phyloP scores from a whole-genome alignment of 148 eudicot genomes.

The Rheum nobile region DNA sequence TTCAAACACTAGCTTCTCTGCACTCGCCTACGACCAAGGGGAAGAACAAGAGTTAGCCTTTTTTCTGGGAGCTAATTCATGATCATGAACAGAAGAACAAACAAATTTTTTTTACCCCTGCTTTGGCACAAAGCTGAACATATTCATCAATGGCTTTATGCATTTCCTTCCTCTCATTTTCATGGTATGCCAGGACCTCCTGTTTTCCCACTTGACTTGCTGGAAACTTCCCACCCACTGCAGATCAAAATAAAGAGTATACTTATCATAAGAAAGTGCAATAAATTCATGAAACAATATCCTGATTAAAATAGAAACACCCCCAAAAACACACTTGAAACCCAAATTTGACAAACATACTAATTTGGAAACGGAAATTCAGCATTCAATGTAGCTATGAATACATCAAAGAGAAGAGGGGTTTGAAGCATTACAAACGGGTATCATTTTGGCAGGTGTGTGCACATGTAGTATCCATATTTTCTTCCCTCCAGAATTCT shows the following conservation, averaged over 20 bases:
- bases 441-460: constrained; percentile 36
- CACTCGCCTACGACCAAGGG: constrained; percentile 26
- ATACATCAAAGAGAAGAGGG: not conserved
- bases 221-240: constrained; percentile 36
- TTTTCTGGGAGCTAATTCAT: not conserved
- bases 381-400: not conserved
- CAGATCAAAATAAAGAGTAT: not conserved
- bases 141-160: constrained; percentile 24
- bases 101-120: constrained; percentile 30
- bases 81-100: constrained; percentile 1
- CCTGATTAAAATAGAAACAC: not conserved
- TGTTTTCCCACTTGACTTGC: constrained; percentile 20
- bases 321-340: not conserved
- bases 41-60: not conserved
- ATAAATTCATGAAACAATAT: not conserved
- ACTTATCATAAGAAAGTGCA: not conserved
- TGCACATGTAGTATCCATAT: constrained; percentile 51
- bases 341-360: not conserved
- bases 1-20: constrained; percentile 38
- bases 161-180: constrained; percentile 37
- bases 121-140: constrained; percentile 23
- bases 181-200: constrained; percentile 25
- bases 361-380: not conserved
- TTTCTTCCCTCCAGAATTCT: constrained; percentile 26
- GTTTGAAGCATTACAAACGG: constrained; percentile 28